Evolutionary conservation across 2,329 filamentous ascomycete genomes (phyloP), one percentile per base, ranked within the genome.

Genomic region (Xylaria sp.): DNA sequence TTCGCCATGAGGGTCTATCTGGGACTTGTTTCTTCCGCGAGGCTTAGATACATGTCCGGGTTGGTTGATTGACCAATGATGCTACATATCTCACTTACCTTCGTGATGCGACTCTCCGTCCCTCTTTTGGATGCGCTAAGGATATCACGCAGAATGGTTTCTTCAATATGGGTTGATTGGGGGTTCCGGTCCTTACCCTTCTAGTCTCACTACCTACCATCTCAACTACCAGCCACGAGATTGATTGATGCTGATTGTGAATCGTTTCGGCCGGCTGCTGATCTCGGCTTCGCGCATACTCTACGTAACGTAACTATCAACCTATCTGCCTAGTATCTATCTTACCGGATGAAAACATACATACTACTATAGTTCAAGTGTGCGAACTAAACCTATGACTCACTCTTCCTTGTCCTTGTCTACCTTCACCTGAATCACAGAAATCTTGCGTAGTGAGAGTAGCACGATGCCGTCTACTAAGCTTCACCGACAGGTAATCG

Each of bases 401-500:
- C 70, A 72, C 66, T 62, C 15, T 68, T 65, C 60, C 67, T 20
- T 68, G 39, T 44, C 39, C 41, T 46, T 46, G 41, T 46, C 41
- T 15, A 63, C 65, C 58, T 3, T 7, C 46, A 46, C 44, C 39
- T 62, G 60, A 54, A 63, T 58, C 28, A 28, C 34, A 37, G 34
- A 37, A 6, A 37, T 54, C 5, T 25, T 34, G 39, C 51, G 54
- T 28, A 23, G 34, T 56, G 28, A 32, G 4, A 8, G 3, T 37
- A 23, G 25, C 15, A 20, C 52, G 39, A 46, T 60, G 37, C 41
- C 18, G 20, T 60, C n/a, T 32, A 20, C 23, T 34, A 52, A 66
- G 56, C 63, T 61, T 70, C 67, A 68, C 60, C 69, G 63, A 64
- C 59, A 68, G 67, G 63, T 58, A 48, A 66, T 61, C 41, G 67